Base-by-base conservation (phyloP, 495 filamentous ascomycete species). In the Hypoxylon subgilvum region DNA sequence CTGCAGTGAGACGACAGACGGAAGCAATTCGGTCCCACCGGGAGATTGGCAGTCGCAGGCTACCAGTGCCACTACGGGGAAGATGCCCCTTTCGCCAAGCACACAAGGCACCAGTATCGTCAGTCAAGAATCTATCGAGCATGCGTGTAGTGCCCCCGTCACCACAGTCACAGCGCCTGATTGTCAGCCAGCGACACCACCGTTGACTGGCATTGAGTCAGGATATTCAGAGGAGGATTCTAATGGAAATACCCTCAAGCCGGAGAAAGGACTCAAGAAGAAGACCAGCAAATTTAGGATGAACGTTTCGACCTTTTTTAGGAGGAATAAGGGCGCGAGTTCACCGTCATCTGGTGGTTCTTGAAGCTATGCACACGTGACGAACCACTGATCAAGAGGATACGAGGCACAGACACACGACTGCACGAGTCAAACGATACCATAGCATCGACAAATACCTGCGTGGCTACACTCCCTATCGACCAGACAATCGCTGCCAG, bases 31-130 rank as follows among this genome's bases (percentile, higher is more conserved):
- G 19, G 78, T 70, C 3, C 72, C 73, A 30, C 70, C 70, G 3
- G 77, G 76, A 13, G 81, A 82, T 52, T 82, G 80, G 79, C 72
- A 73, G 8, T 79, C 74, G 18, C 81, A 82, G 57, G 79, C 77
- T 12, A 82, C 79, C n/a, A 81, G 78, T 46, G 79, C 79, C 23
- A 80, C 79, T 12, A 82, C 79, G 6, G 74, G 75, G 27, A 81
- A 80, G 68, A 79, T 82, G 78, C 79, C 81, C 18, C 66, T 82
- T n/a, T 82, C 79, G 21, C 81, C 81, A 6, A 82, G 78, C 55
- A 83, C 81, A 4, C 77, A 82, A 66, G 81, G 81, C 10, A 84
- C 81, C 9, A 83, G 80, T 68, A 80, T 84, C 27, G 74, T 76
- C 34, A 84, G 81, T 60, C 69, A 71, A 35, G 77, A 80, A 23